Conservation (phyloP, 805 yeast genomes). For the Citeromyces matritensis region DNA sequence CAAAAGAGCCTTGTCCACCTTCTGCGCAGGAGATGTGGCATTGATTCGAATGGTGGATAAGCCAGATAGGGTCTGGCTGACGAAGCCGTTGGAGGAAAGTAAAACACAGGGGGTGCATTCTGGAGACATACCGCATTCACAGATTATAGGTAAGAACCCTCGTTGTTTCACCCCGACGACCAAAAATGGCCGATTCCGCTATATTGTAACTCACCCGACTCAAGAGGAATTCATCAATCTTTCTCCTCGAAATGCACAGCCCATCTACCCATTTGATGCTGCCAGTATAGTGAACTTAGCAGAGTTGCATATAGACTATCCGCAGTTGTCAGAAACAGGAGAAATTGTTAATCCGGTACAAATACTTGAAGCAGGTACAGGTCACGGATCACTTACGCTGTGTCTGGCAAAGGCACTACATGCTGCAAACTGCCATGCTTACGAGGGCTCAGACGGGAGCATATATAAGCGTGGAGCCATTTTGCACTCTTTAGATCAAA, state of each 20-base stretch:
- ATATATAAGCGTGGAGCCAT: conserved; percentile 21
- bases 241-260: conserved; percentile 28
- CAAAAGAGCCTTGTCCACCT: no score
- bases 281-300: conserved; percentile 27
- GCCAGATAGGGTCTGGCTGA: conserved; percentile 13
- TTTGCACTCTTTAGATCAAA: conserved; percentile 28
- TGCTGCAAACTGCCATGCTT: conserved; percentile 22
- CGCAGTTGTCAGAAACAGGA: conserved; percentile 7
- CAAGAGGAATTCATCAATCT: conserved; percentile 30
- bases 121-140: conserved; percentile 18
- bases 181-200: conserved; percentile 9
- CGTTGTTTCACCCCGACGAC: conserved; percentile 13
- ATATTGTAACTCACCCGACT: conserved; percentile 20
- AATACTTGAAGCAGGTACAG: conserved; percentile 37
- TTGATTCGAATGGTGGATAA: conserved; percentile 12
- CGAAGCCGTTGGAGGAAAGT: conserved; percentile 13
- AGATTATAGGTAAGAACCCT: conserved; percentile 21
- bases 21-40: conserved; percentile 15
- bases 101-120: conserved; percentile 8
- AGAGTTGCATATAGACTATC: conserved; percentile 28
- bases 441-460: conserved; percentile 4
- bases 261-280: conserved; percentile 35
- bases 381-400: conserved; percentile 34
- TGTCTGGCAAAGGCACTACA: conserved; percentile 26
- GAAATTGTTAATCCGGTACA: conserved; percentile 15